phyloP scores from a whole-genome alignment of 2,329 filamentous ascomycete species.

The Paecilomyces dactylethromorphus region DNA sequence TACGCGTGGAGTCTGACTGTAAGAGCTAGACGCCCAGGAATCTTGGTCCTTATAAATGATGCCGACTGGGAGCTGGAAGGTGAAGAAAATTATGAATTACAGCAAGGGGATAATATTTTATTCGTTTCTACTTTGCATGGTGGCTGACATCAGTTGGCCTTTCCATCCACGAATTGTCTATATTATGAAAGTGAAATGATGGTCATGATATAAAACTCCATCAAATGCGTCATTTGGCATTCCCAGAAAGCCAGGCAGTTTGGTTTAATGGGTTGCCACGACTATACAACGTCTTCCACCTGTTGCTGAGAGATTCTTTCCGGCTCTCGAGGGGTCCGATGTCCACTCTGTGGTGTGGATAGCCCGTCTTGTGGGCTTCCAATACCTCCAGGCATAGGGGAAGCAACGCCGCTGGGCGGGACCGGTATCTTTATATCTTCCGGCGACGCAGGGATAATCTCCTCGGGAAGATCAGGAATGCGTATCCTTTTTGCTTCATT shows the following conservation, averaged over 20 bases:
- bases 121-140: conserved; percentile 97
- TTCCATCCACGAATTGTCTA: background rate
- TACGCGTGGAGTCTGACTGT: conserved; percentile 10
- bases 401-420: conserved; percentile 48
- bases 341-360: conserved; percentile 37
- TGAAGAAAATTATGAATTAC: conserved; percentile 81
- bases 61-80: conserved; percentile 98
- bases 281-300: conserved; percentile 38
- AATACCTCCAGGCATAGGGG: conserved; percentile 37
- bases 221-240: background rate
- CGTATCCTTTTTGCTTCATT: conserved; percentile 89
- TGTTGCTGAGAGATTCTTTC: conserved; percentile 39
- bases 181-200: background rate
- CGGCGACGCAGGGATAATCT: conserved; percentile 68
- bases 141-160: conserved; percentile 51
- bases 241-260: conserved; percentile 1
- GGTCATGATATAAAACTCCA: background rate
- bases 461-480: conserved; percentile 61
- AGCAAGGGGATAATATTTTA: conserved; percentile 76
- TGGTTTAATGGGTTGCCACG: background rate
- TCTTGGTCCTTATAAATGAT: conserved; percentile 94
- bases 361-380: conserved; percentile 33
- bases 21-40: conserved; percentile 73
- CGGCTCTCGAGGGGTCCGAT: conserved; percentile 36
- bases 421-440: conserved; percentile 77